Conservation (phyloP, 2,329 filamentous ascomycete species). For the Cladosporium sp. region DNA sequence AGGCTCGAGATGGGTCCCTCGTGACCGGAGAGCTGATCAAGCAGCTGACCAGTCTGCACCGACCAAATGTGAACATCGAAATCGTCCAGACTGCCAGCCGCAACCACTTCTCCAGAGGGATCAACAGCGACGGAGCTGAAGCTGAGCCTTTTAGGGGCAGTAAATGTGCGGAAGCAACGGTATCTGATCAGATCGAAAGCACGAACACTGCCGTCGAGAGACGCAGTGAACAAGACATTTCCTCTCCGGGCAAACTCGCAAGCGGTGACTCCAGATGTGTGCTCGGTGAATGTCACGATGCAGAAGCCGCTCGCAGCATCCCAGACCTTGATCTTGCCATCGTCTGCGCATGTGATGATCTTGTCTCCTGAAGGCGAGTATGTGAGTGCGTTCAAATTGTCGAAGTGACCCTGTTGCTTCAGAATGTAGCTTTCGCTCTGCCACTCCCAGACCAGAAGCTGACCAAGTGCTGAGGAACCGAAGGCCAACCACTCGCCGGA, state of each 20-base stretch:
- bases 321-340: constrained; percentile 99
- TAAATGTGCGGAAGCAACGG: constrained; percentile 96
- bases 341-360: constrained; percentile 90
- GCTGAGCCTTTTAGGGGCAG: constrained; percentile 82
- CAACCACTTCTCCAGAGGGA: constrained; percentile 92
- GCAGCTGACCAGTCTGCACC: constrained; percentile 91
- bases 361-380: constrained; percentile 93
- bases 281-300: constrained; percentile 96
- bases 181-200: constrained; percentile 97
- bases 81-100: constrained; percentile 89
- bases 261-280: constrained; percentile 88
- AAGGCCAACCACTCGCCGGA: constrained; percentile 97
- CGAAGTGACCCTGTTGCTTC: constrained; percentile 96
- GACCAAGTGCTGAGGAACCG: constrained; percentile 89
- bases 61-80: constrained; percentile 99
- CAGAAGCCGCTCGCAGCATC: constrained; percentile 96
- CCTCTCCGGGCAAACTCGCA: constrained; percentile 95
- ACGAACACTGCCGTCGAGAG: constrained; percentile 86
- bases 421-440: constrained; percentile 98
- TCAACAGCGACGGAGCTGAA: constrained; percentile 97
- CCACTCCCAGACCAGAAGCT: constrained; percentile 99
- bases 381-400: constrained; percentile 87
- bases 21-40: constrained; percentile 86
- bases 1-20: constrained; percentile 89
- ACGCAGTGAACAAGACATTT: constrained; percentile 93